Percentiles rank a stretch among this genome's conserved stretches.
phyloP scores from a whole-genome alignment of 2,329 filamentous ascomycete species.

The Fusarium newnesense region DNA sequence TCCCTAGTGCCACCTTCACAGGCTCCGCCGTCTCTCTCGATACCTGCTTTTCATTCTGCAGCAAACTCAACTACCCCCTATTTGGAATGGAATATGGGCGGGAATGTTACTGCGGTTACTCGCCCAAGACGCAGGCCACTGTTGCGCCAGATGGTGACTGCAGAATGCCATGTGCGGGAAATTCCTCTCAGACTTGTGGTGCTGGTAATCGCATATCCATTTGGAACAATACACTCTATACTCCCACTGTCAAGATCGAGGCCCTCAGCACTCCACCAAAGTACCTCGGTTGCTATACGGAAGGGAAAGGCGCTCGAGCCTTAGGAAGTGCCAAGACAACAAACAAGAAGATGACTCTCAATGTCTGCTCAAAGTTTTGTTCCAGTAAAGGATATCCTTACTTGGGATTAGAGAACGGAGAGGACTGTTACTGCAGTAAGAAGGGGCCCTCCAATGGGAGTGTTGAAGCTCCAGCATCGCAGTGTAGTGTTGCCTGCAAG shows the following conservation, averaged over 20 bases:
- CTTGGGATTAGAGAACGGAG: constrained; percentile 31
- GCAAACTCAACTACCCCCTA: constrained; percentile 34
- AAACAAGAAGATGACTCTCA: constrained; percentile 26
- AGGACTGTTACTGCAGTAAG: constrained; percentile 35
- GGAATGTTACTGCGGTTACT: constrained; percentile 38
- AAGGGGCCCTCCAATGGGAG: constrained; percentile 27
- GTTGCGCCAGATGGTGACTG: constrained; percentile 32
- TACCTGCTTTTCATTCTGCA: constrained; percentile 35
- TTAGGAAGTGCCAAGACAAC: constrained; percentile 21
- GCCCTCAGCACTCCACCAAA: background rate
- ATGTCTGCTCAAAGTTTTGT: constrained; percentile 30
- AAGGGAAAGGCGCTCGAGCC: constrained; percentile 15
- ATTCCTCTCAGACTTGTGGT: constrained; percentile 32
- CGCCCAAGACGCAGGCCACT: constrained; percentile 29
- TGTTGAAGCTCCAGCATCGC: constrained; percentile 10
- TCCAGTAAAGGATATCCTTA: constrained; percentile 22
- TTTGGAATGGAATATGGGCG: constrained; percentile 40
- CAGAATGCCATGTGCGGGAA: constrained; percentile 30
- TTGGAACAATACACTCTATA: constrained; percentile 35
- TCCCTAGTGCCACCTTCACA: constrained; percentile 28
- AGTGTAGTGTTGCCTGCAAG: constrained; percentile 27
- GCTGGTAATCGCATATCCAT: constrained; percentile 34
- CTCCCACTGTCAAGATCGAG: background rate
- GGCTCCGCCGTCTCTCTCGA: constrained; percentile 35
- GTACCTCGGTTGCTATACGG: constrained; percentile 36